phyloP scores from a whole-genome alignment of 1,284 basidiomycete genomes.

The Irpex sp. region DNA sequence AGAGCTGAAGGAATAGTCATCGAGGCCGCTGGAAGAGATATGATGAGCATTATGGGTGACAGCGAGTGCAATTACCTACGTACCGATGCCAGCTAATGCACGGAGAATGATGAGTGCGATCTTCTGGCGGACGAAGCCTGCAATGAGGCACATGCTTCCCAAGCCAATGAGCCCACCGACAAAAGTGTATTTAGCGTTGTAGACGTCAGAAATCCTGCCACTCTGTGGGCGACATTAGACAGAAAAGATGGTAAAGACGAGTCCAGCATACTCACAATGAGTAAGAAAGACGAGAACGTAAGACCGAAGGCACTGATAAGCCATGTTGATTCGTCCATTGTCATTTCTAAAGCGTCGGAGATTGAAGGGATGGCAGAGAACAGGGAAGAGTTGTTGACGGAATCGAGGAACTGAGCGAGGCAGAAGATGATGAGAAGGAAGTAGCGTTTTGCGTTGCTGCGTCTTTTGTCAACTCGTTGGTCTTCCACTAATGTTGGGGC shows the following conservation, averaged over 20 bases:
- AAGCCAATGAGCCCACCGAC: slow-evolving; percentile 30
- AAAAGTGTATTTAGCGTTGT: slow-evolving; percentile 31
- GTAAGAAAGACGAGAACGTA: slow-evolving; percentile 29
- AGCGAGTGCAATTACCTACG: neutral
- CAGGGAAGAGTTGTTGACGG: slow-evolving; percentile 46
- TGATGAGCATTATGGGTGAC: neutral
- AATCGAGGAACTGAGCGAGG: slow-evolving; percentile 42
- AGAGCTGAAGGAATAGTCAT: slow-evolving; percentile 48
- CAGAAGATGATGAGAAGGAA: slow-evolving; percentile 39
- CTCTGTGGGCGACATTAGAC: slow-evolving; percentile 17
- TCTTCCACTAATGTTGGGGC: slow-evolving; percentile 22
- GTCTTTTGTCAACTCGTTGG: slow-evolving; percentile 23
- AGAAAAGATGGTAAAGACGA: neutral
- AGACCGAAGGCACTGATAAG: slow-evolving; percentile 31
- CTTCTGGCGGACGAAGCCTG: slow-evolving; percentile 38
- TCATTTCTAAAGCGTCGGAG: slow-evolving; percentile 23
- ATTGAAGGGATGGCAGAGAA: slow-evolving; percentile 40
- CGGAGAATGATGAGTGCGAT: slow-evolving; percentile 39
- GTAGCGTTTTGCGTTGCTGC: slow-evolving; percentile 23
- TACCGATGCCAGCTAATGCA: slow-evolving; percentile 39
- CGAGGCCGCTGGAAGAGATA: slow-evolving; percentile 29
- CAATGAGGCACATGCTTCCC: slow-evolving; percentile 34
- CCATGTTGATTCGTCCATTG: slow-evolving; percentile 28
- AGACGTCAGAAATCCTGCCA: slow-evolving; percentile 30
- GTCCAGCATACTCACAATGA: slow-evolving; percentile 24